phyloP scores from a whole-genome alignment of 1,139 yeast genomes.

The Martiniozyma asiatica region DNA sequence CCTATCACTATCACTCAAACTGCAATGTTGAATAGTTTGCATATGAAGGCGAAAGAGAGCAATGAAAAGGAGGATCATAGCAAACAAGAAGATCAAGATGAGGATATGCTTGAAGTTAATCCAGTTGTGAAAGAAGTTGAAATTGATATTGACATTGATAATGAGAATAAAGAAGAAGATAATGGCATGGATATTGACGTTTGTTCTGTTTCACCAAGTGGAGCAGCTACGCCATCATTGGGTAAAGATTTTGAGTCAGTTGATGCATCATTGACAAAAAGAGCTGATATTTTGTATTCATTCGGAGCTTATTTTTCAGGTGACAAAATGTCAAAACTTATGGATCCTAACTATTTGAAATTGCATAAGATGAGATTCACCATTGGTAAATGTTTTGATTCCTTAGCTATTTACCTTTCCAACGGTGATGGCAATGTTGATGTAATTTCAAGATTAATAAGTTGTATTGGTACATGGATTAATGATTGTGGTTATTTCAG shows the following conservation, averaged over 20 bases:
- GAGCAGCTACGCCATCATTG: slow-evolving; percentile 16
- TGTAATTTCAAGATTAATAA: slow-evolving; percentile 51
- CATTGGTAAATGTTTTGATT: slow-evolving; percentile 61
- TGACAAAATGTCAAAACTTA: slow-evolving; percentile 33
- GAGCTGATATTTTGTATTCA: slow-evolving; percentile 43
- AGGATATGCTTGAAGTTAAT: slow-evolving; percentile 5
- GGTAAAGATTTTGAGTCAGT: slow-evolving; percentile 28
- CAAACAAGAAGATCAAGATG: slow-evolving; percentile 1
- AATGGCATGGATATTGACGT: slow-evolving; percentile 19
- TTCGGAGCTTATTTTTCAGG: slow-evolving; percentile 41
- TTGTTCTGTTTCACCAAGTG: slow-evolving; percentile 22
- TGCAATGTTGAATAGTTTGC: not conserved
- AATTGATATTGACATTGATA: slow-evolving; percentile 10
- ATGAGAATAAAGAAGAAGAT: slow-evolving; percentile 12
- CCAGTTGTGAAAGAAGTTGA: slow-evolving; percentile 12
- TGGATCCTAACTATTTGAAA: slow-evolving; percentile 41
- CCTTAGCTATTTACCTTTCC: slow-evolving; percentile 37
- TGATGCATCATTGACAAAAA: slow-evolving; percentile 40
- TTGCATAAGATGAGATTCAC: slow-evolving; percentile 51
- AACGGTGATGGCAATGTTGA: slow-evolving; percentile 58
- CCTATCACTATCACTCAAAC: no score
- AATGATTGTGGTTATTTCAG: slow-evolving; percentile 23
- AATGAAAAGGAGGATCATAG: not conserved
- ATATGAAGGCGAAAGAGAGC: slow-evolving; percentile 2
- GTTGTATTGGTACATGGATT: slow-evolving; percentile 69